Evolutionary conservation across 805 yeast species (phyloP), one percentile per base, ranked within the genome.

Genomic region (Saturnispora quitensis): DNA sequence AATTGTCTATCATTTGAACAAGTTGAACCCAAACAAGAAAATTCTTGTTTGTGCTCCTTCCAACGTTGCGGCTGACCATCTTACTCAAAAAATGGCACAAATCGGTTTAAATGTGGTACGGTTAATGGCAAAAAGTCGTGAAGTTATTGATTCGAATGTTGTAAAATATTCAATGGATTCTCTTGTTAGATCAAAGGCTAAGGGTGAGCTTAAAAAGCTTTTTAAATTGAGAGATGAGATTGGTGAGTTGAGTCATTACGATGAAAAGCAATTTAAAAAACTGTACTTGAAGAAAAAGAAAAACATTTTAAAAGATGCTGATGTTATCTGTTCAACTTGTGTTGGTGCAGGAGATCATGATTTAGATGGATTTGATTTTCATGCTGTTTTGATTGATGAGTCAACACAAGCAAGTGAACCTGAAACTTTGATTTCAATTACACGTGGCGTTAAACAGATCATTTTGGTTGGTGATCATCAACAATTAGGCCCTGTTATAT

Each of bases 361-460:
- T 56, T 69, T 91, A 42, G 65, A 68, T 5, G 60, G 64, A 10
- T 64, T 80, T 53, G 71, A 73, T 45, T 90, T 90, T 68, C 74
- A 87, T 59, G 78, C 91, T 0, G 96, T 89, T 2, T 73, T 90
- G 54, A 86, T 90, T 54, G 98, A 90, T 68, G 98, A 90, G 70
- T 82, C 89, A 61, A 89, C 97, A 0, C 97, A 91, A 69, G 91
- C 97, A 2, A 78, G 91, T 0, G 98, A 90, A 66, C 96, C 97
- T 1, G 96, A 89, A 66, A 81, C 86, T 60, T 73, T 90, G 60
- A 88, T 90, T 57, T 97, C 98, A 12, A 78, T 90, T 38, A 89
- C 85, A 2, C 85, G 83, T 58, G 96, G 97, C 25, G 89, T 95
- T 45, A 85, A 84, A 62, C 97, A 90, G 64, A 88, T 89, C 6